phyloP scores from a whole-genome alignment of 2,329 filamentous ascomycete species.

The Diaporthe amygdali region DNA sequence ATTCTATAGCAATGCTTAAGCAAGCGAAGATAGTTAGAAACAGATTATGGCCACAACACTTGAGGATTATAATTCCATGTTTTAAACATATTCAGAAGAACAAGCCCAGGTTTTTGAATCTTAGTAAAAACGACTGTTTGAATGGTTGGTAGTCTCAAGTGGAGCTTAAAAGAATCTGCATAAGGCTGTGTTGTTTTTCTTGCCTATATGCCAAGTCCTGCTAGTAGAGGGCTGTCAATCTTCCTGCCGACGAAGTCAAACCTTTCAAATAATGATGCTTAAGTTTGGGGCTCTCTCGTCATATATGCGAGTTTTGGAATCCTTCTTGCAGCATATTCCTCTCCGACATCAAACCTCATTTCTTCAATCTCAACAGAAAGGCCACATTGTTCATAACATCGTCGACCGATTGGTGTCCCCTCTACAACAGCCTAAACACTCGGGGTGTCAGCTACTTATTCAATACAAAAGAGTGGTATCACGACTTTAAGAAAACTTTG shows the following conservation, averaged over 20 bases:
- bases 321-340: background rate
- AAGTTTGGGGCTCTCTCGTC: background rate
- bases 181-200: too few relatives aligned
- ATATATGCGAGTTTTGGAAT: background rate
- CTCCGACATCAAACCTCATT: background rate
- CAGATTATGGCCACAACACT: too few relatives aligned
- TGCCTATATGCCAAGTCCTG: background rate
- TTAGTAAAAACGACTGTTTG: too few relatives aligned
- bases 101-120: too few relatives aligned
- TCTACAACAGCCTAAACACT: background rate
- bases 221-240: background rate
- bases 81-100: too few relatives aligned
- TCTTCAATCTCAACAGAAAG: background rate
- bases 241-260: background rate
- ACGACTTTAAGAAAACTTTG: rapidly evolving
- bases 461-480: too few relatives aligned
- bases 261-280: background rate
- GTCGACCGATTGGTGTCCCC: background rate
- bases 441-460: background rate
- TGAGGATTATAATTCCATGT: too few relatives aligned
- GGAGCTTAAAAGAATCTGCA: too few relatives aligned
- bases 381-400: background rate
- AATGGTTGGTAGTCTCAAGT: too few relatives aligned
- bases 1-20: background rate
- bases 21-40: background rate